Evolutionary conservation across 106 monocot genomes (phyloP).

Genomic region (Chionographis japonica): DNA sequence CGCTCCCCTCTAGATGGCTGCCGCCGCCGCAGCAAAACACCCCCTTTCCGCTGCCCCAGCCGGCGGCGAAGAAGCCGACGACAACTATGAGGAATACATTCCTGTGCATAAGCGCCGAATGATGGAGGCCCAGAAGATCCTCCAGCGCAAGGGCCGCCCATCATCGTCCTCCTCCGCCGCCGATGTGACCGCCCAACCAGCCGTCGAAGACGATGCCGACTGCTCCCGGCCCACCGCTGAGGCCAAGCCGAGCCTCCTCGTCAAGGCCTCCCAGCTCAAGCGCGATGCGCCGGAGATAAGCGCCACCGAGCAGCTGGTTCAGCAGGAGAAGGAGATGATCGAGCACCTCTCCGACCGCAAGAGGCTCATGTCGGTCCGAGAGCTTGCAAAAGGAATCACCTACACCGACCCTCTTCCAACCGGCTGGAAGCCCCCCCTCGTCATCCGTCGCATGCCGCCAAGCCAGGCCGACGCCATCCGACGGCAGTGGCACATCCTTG

Average conservation of each 20-base stretch:
- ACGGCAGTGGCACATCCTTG: constrained; percentile 80
- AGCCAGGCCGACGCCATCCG: constrained; percentile 44
- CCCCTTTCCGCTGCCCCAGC: constrained; percentile 1
- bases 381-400: constrained; percentile 92
- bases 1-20: constrained; percentile 8
- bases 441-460: constrained; percentile 58
- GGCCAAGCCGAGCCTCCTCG: constrained; percentile 74
- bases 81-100: constrained; percentile 72
- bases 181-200: constrained; percentile 1
- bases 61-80: constrained; percentile 28
- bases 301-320: constrained; percentile 71
- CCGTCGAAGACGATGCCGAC: background rate
- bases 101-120: constrained; percentile 84
- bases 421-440: constrained; percentile 88
- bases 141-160: constrained; percentile 39
- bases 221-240: constrained; percentile 16
- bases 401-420: constrained; percentile 85
- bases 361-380: constrained; percentile 93
- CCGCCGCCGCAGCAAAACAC: background rate
- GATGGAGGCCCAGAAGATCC: constrained; percentile 76
- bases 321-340: constrained; percentile 94
- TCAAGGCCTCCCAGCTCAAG: constrained; percentile 82
- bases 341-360: constrained; percentile 94
- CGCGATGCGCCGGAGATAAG: constrained; percentile 79
- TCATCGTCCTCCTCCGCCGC: constrained; percentile 17